A percentile compares a stretch with the other conserved stretches of the same genome.
Conservation (phyloP, 1,284 basidiomycete species). For the Mycena sp. region DNA sequence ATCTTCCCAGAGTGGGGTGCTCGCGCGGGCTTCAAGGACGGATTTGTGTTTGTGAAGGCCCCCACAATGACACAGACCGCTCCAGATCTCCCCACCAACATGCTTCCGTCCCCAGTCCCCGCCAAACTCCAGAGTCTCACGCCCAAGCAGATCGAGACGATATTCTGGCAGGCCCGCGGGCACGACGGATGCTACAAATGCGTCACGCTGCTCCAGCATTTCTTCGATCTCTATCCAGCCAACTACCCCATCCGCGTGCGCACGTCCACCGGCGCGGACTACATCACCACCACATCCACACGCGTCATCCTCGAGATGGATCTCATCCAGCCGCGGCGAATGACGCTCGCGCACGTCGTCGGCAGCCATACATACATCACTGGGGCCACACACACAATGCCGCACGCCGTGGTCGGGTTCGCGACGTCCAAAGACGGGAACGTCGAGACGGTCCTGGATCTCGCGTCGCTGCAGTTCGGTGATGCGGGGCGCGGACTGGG, state of each 20-base stretch:
- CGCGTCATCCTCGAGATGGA: conserved; percentile 36
- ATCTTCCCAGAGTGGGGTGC: conserved; percentile 13
- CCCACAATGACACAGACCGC: neutral
- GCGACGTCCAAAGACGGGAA: neutral
- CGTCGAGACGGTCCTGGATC: conserved; percentile 37
- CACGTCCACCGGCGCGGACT: conserved; percentile 32
- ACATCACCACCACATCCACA: conserved; percentile 27
- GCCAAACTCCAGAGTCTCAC: conserved; percentile 27
- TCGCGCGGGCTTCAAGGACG: conserved; percentile 31
- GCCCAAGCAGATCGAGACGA: conserved; percentile 38
- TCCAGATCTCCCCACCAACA: conserved; percentile 40
- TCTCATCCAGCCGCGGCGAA: conserved; percentile 28
- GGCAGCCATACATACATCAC: conserved; percentile 32
- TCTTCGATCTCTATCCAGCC: conserved; percentile 39
- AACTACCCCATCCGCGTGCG: conserved; percentile 38
- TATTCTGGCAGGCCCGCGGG: conserved; percentile 42
- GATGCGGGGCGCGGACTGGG: conserved; percentile 41
- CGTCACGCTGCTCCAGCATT: conserved; percentile 39
- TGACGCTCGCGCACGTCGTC: conserved; percentile 32
- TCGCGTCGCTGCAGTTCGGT: conserved; percentile 45
- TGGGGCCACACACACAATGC: conserved; percentile 30
- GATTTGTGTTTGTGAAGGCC: conserved; percentile 37
- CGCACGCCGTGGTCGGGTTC: conserved; percentile 42
- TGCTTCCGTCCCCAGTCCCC: conserved; percentile 32
- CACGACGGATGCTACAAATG: conserved; percentile 41